Percentiles rank a stretch among this genome's conserved stretches.
phyloP scores from a whole-genome alignment of 495 filamentous ascomycete genomes.

The Penicillium pulvis region DNA sequence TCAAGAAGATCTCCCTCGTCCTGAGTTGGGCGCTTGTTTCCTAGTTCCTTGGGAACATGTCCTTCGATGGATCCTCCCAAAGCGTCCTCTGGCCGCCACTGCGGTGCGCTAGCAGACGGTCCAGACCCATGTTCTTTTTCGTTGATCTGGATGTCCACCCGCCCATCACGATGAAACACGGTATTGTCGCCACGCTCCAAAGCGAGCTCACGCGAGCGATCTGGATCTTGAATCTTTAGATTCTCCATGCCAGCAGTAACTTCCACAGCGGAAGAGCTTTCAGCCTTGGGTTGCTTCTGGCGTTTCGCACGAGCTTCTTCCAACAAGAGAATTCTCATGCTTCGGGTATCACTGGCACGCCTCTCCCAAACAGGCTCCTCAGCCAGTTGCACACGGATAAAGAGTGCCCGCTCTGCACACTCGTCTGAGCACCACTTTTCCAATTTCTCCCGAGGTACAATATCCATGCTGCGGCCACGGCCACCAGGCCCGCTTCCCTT shows the following conservation, averaged over 20 bases:
- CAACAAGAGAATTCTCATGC: slow-evolving; percentile 52
- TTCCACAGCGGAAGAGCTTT: slow-evolving; percentile 15
- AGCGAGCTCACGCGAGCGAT: slow-evolving; percentile 41
- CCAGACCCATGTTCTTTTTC: slow-evolving; percentile 36
- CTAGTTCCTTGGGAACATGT: slow-evolving; percentile 36
- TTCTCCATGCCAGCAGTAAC: slow-evolving; percentile 36
- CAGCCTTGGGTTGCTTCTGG: slow-evolving; percentile 14
- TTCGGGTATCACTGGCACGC: slow-evolving; percentile 42
- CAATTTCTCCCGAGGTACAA: slow-evolving; percentile 64
- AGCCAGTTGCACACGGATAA: slow-evolving; percentile 81
- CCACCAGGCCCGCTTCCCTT: slow-evolving; percentile 55
- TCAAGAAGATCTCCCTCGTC: slow-evolving; percentile 40
- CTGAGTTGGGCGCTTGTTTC: slow-evolving; percentile 13
- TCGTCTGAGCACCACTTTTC: slow-evolving; percentile 86
- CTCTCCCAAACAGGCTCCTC: slow-evolving; percentile 79
- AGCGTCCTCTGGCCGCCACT: slow-evolving; percentile 39
- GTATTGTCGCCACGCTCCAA: slow-evolving; percentile 50
- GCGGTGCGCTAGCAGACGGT: slow-evolving; percentile 27
- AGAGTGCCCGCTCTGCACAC: slow-evolving; percentile 78
- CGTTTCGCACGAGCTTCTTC: slow-evolving; percentile 45
- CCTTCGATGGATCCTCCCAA: slow-evolving; percentile 50
- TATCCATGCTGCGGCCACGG: slow-evolving; percentile 52
- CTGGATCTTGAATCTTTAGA: slow-evolving; percentile 32
- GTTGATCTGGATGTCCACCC: slow-evolving; percentile 41
- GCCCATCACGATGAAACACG: slow-evolving; percentile 28